These are phyloP conservation scores for Rhodotorula babjevae DNA, from an alignment of 768 basidiomycete genomes.

Conservation along the genomic window DNA sequence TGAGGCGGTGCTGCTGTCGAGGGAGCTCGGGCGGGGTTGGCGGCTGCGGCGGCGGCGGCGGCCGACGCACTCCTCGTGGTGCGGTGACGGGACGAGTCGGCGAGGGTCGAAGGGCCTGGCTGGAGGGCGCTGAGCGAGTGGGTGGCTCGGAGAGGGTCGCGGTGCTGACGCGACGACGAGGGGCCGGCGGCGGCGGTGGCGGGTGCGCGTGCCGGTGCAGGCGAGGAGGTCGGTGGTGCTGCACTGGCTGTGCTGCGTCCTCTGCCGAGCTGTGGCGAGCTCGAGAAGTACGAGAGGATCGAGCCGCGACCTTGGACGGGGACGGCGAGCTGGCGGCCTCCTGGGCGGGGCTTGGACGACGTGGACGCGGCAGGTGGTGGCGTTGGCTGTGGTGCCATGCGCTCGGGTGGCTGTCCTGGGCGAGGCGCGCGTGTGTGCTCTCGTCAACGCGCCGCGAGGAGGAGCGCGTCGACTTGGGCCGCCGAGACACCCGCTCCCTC, in stretches of 20 bases:
- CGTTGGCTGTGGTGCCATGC: not conserved
- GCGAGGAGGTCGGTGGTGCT: not conserved
- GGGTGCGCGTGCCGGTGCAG: not conserved
- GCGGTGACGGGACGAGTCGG: not conserved
- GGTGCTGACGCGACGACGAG: not conserved
- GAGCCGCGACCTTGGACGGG: not conserved
- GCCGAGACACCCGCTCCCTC: no score
- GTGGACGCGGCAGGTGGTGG: no score
- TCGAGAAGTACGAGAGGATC: not conserved
- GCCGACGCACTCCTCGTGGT: not conserved
- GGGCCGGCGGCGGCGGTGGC: no score
- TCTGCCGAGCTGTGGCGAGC: not conserved
- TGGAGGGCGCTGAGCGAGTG: not conserved
- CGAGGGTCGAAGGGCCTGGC: not conserved
- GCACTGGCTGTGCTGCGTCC: not conserved
- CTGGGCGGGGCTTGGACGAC: not conserved
- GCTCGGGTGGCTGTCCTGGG: no score
- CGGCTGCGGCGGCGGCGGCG: no score
- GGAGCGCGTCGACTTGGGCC: no score
- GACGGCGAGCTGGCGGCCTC: not conserved
- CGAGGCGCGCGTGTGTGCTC: no score
- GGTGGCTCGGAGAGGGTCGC: not conserved
- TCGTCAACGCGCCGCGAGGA: not conserved
- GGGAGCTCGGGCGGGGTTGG: no score
- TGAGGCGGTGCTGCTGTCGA: no score